phyloP scores from a whole-genome alignment of 2,329 filamentous ascomycete species.

The Penicillium brevicompactum region DNA sequence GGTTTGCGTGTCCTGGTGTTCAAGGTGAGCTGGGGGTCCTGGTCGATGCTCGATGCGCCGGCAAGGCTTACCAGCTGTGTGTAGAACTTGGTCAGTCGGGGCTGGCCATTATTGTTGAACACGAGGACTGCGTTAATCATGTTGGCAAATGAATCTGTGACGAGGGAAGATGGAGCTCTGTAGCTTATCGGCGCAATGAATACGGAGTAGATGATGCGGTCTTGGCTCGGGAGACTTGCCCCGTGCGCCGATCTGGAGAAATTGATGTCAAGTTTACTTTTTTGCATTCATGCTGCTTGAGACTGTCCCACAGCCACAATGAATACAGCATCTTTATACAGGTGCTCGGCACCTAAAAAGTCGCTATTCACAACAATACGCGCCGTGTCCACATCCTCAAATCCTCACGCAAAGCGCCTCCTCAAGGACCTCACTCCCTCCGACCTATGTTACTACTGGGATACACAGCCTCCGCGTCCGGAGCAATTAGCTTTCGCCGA shows the following conservation, averaged over 20 bases:
- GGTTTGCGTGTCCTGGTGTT: conserved; percentile 82
- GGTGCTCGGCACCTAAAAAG: conserved; percentile 3
- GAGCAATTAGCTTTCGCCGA: conserved; percentile 49
- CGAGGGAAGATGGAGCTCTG: not conserved
- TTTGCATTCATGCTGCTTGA: not conserved
- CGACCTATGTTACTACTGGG: conserved; percentile 52
- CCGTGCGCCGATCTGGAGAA: conserved; percentile 26
- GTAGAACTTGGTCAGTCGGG: conserved; percentile 97
- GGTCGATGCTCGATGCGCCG: not conserved
- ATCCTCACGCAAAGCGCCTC: conserved; percentile 27
- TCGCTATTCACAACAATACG: conserved; percentile 15
- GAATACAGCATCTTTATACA: conserved; percentile 7
- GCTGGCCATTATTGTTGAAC: conserved; percentile 98
- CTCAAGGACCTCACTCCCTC: conserved; percentile 35
- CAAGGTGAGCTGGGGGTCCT: conserved; percentile 8
- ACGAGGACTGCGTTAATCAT: conserved; percentile 99
- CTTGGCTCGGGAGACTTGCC: conserved; percentile 13
- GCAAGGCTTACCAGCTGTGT: conserved; percentile 74
- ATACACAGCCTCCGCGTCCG: conserved; percentile 49
- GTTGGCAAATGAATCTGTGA: conserved; percentile 15
- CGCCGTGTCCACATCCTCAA: conserved; percentile 9
- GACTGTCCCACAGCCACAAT: not conserved
- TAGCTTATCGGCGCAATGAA: conserved; percentile 12
- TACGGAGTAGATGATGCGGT: conserved; percentile 1
- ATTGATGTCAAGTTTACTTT: conserved; percentile 6